Conservation (phyloP, 495 filamentous ascomycete genomes). For the Penicillium argentinense region DNA sequence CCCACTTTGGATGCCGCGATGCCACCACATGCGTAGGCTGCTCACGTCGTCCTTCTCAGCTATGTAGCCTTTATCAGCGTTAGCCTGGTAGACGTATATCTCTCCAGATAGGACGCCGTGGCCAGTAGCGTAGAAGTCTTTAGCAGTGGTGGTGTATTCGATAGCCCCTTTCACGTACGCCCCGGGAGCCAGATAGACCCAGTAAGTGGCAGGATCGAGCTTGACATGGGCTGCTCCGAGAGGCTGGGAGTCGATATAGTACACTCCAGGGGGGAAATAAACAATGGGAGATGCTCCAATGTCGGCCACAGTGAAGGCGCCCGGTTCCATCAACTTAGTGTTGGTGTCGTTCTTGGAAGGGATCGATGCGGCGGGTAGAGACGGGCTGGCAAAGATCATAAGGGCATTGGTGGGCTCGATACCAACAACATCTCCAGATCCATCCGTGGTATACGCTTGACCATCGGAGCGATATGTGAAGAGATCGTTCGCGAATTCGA, state of each 20-base stretch:
- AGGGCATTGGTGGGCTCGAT: slow-evolving; percentile 24
- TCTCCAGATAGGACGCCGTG: slow-evolving; percentile 28
- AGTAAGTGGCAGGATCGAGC: slow-evolving; percentile 14
- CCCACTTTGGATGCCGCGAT: too few relatives aligned
- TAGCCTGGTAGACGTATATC: slow-evolving; percentile 30
- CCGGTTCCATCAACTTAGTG: too few relatives aligned
- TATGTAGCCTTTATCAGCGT: slow-evolving; percentile 15
- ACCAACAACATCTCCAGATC: too few relatives aligned
- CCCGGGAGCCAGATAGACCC: slow-evolving; percentile 30
- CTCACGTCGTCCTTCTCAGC: slow-evolving; percentile 5
- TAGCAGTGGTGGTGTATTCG: slow-evolving; percentile 12
- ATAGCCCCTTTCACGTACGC: slow-evolving; percentile 32
- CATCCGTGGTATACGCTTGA: too few relatives aligned
- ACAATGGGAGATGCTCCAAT: too few relatives aligned
- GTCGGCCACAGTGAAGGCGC: too few relatives aligned
- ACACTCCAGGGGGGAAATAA: too few relatives aligned
- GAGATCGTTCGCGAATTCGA: too few relatives aligned
- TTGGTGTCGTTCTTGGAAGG: too few relatives aligned
- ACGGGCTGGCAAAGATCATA: slow-evolving; percentile 28
- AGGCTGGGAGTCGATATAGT: slow-evolving; percentile 13
- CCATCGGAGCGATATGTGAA: too few relatives aligned
- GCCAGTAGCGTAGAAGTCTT: slow-evolving; percentile 22
- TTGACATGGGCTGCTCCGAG: slow-evolving; percentile 11
- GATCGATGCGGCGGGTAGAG: too few relatives aligned
- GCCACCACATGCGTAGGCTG: too few relatives aligned